A percentile compares a stretch with the other conserved stretches of the same genome.
Evolutionary conservation across 2,329 filamentous ascomycete species (phyloP).

Genomic region (Seiridium unicorne): DNA sequence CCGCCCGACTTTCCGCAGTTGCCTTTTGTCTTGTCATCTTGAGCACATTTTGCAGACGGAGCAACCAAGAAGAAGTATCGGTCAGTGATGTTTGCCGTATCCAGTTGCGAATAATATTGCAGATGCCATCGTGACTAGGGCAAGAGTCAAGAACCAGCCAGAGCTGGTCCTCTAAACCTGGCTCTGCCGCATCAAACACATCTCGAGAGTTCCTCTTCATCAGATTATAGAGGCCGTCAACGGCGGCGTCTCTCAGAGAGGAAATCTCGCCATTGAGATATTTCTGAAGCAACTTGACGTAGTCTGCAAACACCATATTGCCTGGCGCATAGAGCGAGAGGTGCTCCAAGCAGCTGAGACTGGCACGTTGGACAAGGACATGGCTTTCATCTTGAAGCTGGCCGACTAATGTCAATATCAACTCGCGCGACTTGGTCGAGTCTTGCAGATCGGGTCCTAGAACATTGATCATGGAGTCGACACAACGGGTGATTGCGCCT

Average conservation of each 20-base stretch:
- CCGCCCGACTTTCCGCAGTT: slow-evolving; percentile 48
- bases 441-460: slow-evolving; percentile 94
- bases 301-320: slow-evolving; percentile 78
- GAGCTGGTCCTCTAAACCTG: slow-evolving; percentile 83
- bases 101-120: slow-evolving; percentile 89
- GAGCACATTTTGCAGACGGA: slow-evolving; percentile 82
- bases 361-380: slow-evolving; percentile 69
- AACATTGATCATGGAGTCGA: slow-evolving; percentile 96
- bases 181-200: slow-evolving; percentile 72
- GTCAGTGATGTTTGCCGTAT: slow-evolving; percentile 81
- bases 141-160: slow-evolving; percentile 84
- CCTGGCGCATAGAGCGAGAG: slow-evolving; percentile 88
- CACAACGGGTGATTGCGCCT: slow-evolving; percentile 79
- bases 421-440: slow-evolving; percentile 82
- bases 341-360: slow-evolving; percentile 83
- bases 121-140: slow-evolving; percentile 76
- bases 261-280: slow-evolving; percentile 69
- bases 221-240: slow-evolving; percentile 87
- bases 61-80: slow-evolving; percentile 82
- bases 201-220: slow-evolving; percentile 91
- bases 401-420: slow-evolving; percentile 82
- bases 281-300: slow-evolving; percentile 78
- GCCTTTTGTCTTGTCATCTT: slow-evolving; percentile 78
- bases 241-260: slow-evolving; percentile 73
- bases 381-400: slow-evolving; percentile 79